Base-by-base conservation (phyloP, 176 grass and related monocot species). In the Thalia dealbata region DNA sequence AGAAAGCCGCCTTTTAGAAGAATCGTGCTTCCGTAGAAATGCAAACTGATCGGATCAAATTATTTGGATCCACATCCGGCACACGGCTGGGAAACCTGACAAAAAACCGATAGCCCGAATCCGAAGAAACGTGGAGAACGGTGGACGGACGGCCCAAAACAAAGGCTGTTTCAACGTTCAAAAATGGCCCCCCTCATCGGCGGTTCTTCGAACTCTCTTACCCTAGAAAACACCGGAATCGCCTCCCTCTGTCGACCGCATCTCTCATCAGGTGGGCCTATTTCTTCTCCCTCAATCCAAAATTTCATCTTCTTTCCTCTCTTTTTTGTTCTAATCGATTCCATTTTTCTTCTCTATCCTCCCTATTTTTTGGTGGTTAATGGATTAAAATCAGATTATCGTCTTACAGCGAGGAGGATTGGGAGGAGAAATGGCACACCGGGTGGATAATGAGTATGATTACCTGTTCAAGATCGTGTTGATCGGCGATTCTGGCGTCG, bases 391-490 rank as follows among this genome's bases (percentile, higher is more conserved):
- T 24, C 35, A 24, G 32, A 19, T 68, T 22, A 68, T 43, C 1
- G 32, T 38, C 32, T 38, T 38, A 38, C 32, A 68, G 65, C 42
- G 64, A 68, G 32, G 18, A 56, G 52, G 52, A 56, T 7, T 19
- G 21, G 54, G 54, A 68, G 38, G 65, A 68, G 65, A 43, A 68
- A 68, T 68, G 65, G 65, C 65, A 1, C 38, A 68, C 38, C 32
- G 65, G 27, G 65, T 68, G 65, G 32, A 43, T 8, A 68, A 95
- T 64, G 91, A 95, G 61, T 95, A 95, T 82, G 87, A 95, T 79
- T 90, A 95, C 78, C 91, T 95, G 50, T 87, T 95, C 79, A 95
- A 95, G 87, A 70, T 95, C 46, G 91, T 95, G 69, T 72, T 95
- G 82, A 88, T 95, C 41, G 91, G 91, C 0, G 87, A 95, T 76